Conservation (phyloP, 768 basidiomycete genomes). For the Rhodotorula kratochvilovae region DNA sequence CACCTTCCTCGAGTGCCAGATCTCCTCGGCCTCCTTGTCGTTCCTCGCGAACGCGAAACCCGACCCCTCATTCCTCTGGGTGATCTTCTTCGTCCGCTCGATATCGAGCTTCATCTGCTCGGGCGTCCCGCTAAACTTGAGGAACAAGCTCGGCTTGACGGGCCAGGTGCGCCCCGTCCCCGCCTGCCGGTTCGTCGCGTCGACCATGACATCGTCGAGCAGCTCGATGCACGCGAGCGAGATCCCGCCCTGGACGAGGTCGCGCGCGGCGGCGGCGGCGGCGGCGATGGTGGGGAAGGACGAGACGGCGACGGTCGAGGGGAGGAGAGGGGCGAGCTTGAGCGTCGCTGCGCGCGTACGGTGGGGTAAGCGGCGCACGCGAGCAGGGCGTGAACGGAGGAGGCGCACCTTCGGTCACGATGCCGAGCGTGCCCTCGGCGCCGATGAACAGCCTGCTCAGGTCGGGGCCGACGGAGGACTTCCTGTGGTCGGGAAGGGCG, state of each 20-base stretch:
- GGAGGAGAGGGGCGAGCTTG: constrained; percentile 70
- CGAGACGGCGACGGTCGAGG: constrained; percentile 79
- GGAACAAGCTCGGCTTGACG: constrained; percentile 60
- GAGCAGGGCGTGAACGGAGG: neutral
- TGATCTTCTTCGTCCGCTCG: constrained; percentile 51
- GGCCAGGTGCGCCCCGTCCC: constrained; percentile 20
- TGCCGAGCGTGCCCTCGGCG: constrained; percentile 67
- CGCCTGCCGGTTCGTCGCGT: constrained; percentile 25
- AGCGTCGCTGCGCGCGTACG: constrained; percentile 58
- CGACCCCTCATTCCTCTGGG: constrained; percentile 65
- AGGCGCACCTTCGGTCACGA: constrained; percentile 65
- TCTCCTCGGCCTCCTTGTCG: constrained; percentile 79
- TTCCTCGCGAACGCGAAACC: constrained; percentile 70
- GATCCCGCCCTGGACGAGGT: constrained; percentile 68
- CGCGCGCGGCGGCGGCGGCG: constrained; percentile 78
- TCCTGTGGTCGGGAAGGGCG: constrained; percentile 49
- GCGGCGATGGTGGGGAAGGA: constrained; percentile 74
- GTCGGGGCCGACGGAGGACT: constrained; percentile 84
- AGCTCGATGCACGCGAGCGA: constrained; percentile 82
- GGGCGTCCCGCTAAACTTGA: constrained; percentile 83
- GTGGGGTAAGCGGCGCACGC: constrained; percentile 49
- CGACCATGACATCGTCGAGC: constrained; percentile 58
- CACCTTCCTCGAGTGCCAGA: constrained; percentile 57
- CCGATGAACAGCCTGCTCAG: constrained; percentile 42
- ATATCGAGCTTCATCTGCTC: constrained; percentile 58